Base-by-base conservation (phyloP, 2,329 filamentous ascomycete genomes). In the Sporothrix inflata region DNA sequence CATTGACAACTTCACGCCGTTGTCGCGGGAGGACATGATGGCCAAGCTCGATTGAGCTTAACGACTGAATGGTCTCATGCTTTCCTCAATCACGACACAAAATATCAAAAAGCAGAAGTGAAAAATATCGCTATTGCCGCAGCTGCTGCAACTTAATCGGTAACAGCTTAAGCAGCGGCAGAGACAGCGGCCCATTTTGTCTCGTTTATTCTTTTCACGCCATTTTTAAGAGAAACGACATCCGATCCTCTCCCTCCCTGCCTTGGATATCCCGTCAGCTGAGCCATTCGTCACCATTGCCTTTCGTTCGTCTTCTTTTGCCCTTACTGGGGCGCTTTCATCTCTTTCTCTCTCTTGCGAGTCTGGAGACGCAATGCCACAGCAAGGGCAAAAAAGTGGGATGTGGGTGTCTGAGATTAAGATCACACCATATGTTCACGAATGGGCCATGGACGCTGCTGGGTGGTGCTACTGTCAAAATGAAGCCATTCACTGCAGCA, bases 11-110 rank as follows among this genome's bases (percentile, higher is more conserved):
- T 93, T 99, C 83, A 94, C 90, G 78, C 95, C 95, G 61, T 87
- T 99, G 85, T 86, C 92, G 79, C 97, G 94, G 86, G 92, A 96
- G 79, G 94, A 98, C 82, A 98, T 99, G 96, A 93, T 97, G 85
- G 96, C 96, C 73, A 94, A 94, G 83, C 87, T 99, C 83, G 96
- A 99, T 84, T 99, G 92, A 94, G 70, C 38, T 27, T 49, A 24
- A 49, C 45, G 72, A 53, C 27, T 40, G 60, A 61, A 30, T 57
- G 57, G 60, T 38, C 47, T 70, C 61, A 40, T 45, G 57, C 61
- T 68, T 71, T 71, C 38, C 61, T 66, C 21, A 51, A 45, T 63
- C 12, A 60, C 68, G 61, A 72, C 63, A 70, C 42, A 27, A 71
- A 61, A 71, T 69, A 45, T 45, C 34, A 71, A 45, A 69, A 68